Evolutionary conservation across 257 asterid genomes (phyloP), one percentile per base, ranked within the genome.

Genomic region (Thymus quinquecostatus): DNA sequence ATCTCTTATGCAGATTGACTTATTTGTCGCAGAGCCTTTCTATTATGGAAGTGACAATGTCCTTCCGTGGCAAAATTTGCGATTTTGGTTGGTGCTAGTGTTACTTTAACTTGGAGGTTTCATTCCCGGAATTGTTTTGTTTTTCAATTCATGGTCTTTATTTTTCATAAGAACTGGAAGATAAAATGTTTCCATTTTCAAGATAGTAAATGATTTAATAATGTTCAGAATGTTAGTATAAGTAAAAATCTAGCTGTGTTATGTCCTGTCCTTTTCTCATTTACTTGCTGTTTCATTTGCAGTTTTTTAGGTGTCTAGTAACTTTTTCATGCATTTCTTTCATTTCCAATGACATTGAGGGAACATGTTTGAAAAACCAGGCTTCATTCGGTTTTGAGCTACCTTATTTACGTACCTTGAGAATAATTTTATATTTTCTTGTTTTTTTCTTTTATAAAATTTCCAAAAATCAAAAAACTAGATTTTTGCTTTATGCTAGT

Each of bases 41-140:
- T 94, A 91, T 78, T 80, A 82, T 78, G 96, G 97, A 75, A 83
- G 80, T 61, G 93, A 86, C 36, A 78, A 77, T 79, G 72, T 69
- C 67, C 97, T 91, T 68, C 99, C 99, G 63, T 94, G 99, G 99
- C 90, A 91, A 74, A 86, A 83, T 75, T 82, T 94, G 77, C 89
- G 97, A 44, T 94, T 94, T 77, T 94, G 99, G 98, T 94, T 77
- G 74, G 81, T 77, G 32, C 70, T 54, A 30, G 62, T 10, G 75
- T 21, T 63, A 30, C 53, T 21, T 61, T 6, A 51, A 53, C 70
- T 62, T 41, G 60, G 13, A 65, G 32, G 12, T 14, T 66, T 67
- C 6, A 38, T 64, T 57, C 44, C 64, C 66, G 29, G 28, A 50
- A 2, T 43, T 13, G n/a, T 45, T 30, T 10, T 34, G 55, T 4